Base-by-base conservation (phyloP, 2,329 filamentous ascomycete species). In the Botrytis byssoidea region DNA sequence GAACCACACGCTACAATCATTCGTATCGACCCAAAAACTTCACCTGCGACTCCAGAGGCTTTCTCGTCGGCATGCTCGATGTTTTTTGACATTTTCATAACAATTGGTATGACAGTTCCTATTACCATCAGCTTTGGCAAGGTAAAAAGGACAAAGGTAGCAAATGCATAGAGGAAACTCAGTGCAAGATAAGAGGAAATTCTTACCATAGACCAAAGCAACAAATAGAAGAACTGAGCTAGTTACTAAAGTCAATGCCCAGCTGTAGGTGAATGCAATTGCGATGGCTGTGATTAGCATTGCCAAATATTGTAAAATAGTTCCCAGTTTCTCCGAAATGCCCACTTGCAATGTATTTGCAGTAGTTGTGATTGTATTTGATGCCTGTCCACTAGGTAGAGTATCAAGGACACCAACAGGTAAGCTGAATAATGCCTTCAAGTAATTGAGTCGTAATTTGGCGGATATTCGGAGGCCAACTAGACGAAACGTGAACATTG, bases 361-460 rank as follows among this genome's bases (percentile, higher is more conserved):
- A 1, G 88, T 86, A 0, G 90, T 92, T 75, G 92, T 91, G 51
- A 89, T 89, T 22, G 85, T 85, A 42, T 78, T 80, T 2, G 78
- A 79, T 40, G 79, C 77, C 72, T 80, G 77, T 7, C 80, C 79
- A 32, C 72, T 91, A 0, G 88, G 86, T 84, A 90, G 88, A 25
- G 88, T 88, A 81, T 93, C 91, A 63, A 93, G 88, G 51, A 91
- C 89, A 74, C 90, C 88, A 64, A 93, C 87, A 67, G 89, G 88
- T 80, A 93, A 90, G 4, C 84, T 83, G 68, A 94, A 89, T 7
- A 93, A 85, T 57, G 85, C 85, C 65, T 86, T 84, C 25, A 94
- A 84, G 77, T 92, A 94, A 76, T 89, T 85, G 46, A 90, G 85
- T 42, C 92, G 85, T 67, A 91, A 85, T 25, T 85, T 87, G 2